A percentile compares a stretch with the other conserved stretches of the same genome.
phyloP scores from a whole-genome alignment of 2,329 filamentous ascomycete genomes.

The Hymenoscyphus repandus region DNA sequence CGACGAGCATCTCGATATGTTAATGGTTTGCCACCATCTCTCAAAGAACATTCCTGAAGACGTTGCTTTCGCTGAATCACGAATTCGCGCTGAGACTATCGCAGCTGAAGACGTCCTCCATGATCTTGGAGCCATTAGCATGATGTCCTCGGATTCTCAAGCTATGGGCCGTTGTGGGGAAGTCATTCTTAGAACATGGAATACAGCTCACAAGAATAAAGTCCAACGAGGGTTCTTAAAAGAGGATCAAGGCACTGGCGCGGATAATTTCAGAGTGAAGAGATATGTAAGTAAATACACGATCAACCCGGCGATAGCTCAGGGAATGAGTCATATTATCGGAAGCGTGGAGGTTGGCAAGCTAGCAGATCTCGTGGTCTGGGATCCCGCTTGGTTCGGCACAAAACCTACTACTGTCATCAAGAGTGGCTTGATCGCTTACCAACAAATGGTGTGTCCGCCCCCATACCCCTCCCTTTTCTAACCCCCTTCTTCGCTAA shows the following conservation, averaged over 20 bases:
- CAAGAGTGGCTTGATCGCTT: constrained; percentile 83
- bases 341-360: constrained; percentile 87
- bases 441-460: constrained; percentile 69
- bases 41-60: constrained; percentile 92
- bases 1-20: constrained; percentile 95
- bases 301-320: constrained; percentile 85
- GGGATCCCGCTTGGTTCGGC: constrained; percentile 81
- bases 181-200: constrained; percentile 89
- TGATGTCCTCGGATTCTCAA: constrained; percentile 95
- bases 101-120: constrained; percentile 95
- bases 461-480: neutral
- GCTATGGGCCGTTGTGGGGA: constrained; percentile 96
- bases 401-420: constrained; percentile 77
- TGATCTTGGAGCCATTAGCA: constrained; percentile 89
- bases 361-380: constrained; percentile 81
- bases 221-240: constrained; percentile 69
- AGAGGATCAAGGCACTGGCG: constrained; percentile 73
- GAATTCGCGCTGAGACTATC: constrained; percentile 93
- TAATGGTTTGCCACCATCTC: constrained; percentile 96
- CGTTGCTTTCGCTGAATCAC: constrained; percentile 88
- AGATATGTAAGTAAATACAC: constrained; percentile 94
- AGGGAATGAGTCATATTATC: constrained; percentile 83
- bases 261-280: constrained; percentile 90
- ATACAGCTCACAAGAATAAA: constrained; percentile 97
- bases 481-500: neutral